Base-by-base conservation (phyloP, 2,329 filamentous ascomycete species). In the Fusarium sp. region DNA sequence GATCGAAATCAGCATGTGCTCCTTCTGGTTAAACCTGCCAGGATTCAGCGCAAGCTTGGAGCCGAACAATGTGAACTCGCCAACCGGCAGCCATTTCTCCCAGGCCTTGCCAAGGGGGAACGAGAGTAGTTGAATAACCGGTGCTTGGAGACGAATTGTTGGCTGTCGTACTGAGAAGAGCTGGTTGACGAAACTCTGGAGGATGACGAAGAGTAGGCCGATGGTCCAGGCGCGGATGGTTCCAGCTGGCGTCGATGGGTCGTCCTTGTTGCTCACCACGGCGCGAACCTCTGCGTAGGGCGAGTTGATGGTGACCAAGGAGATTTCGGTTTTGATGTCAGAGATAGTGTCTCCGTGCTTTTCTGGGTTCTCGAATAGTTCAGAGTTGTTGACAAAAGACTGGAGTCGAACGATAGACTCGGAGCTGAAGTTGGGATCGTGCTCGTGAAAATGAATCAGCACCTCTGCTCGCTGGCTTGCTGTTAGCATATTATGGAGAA, bases 1-100 rank as follows among this genome's bases (percentile, higher is more conserved):
- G 61, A 85, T 83, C 4, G 82, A 82, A 32, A 85, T 82, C n/a
- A 87, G 72, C 77, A 85, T 83, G 65, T 87, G 85, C 70, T 87
- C 85, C 67, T 87, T 87, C 65, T 80, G 81, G 45, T 80, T 83
- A 70, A 86, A 87, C 0, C 78, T 79, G 0, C 83, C 83, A 0
- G 84, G 82, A 60, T 85, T 86, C 12, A 85, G 73, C 8, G 75
- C 77, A 57, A 81, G 75, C 9, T 76, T 73, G 1, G 72, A 59
- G 0, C 80, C 80, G 46, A 74, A 74, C 6, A 83, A 48, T 0
- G 74, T 78, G 52, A 84, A 55, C 5, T 79, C 77, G 74, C 78
- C 80, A 47, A 79, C 77, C 0, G 82, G 82, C 0, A 85, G 65
- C 12, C 74, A 60, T 36, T 65, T 76, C 11, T 80, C 80, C 31